These are phyloP conservation scores for Phaseolus coccineus DNA, from an alignment of 331 rosid species.

Conservation along the genomic window DNA sequence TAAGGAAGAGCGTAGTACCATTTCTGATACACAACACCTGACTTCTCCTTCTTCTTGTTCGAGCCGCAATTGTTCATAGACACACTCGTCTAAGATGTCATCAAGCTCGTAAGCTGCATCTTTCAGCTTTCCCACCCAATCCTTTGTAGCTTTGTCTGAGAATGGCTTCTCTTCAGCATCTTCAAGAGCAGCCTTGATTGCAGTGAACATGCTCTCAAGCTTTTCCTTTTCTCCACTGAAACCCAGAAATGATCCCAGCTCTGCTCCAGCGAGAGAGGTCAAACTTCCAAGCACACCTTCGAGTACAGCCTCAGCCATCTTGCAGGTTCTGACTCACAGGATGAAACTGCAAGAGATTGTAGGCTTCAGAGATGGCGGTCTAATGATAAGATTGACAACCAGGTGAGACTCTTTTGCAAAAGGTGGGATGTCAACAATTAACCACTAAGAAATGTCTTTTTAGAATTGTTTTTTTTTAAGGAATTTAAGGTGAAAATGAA, in stretches of 20 bases:
- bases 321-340: not conserved
- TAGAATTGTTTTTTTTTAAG: too few species aligned
- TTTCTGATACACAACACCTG: not conserved
- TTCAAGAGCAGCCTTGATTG: not conserved
- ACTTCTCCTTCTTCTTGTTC: too few species aligned
- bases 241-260: not conserved
- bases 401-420: too few species aligned
- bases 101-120: not conserved
- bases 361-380: not conserved
- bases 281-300: not conserved
- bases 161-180: not conserved
- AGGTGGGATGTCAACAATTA: too few species aligned
- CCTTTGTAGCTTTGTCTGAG: not conserved
- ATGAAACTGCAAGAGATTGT: not conserved
- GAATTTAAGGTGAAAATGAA: too few species aligned
- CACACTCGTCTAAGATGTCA: not conserved
- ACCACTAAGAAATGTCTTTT: too few species aligned
- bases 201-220: not conserved
- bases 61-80: too few species aligned
- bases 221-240: not conserved
- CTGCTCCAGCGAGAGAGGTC: not conserved
- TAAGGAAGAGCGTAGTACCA: not conserved
- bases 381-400: not conserved
- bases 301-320: conserved; percentile 44
- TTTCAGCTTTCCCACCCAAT: not conserved